Conservation (phyloP, 257 asterid species). For the Coffea eugenioides region DNA sequence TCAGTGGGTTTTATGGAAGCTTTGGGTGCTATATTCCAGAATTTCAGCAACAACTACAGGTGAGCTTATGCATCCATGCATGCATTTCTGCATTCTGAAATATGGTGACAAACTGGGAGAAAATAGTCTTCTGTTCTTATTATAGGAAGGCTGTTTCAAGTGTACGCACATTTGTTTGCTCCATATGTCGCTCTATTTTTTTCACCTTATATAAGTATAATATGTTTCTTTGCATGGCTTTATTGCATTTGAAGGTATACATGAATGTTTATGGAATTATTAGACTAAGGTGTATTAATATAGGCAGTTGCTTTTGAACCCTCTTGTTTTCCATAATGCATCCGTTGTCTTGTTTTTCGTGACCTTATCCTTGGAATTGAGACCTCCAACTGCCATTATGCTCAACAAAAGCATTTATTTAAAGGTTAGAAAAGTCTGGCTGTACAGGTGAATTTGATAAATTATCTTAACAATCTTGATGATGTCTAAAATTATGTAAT, state of each 20-base stretch:
- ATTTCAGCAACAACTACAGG: slow-evolving; percentile 72
- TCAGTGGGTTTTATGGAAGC: slow-evolving; percentile 97
- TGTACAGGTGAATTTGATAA: background rate
- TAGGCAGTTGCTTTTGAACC: background rate
- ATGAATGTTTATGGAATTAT: background rate
- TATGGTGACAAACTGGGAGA: background rate
- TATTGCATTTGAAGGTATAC: background rate
- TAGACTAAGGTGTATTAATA: background rate
- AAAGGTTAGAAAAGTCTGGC: background rate
- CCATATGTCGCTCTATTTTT: background rate
- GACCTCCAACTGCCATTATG: background rate
- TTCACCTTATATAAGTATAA: background rate
- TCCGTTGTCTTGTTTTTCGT: background rate
- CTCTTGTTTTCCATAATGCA: background rate
- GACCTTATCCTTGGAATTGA: background rate
- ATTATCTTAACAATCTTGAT: background rate
- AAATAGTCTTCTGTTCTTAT: background rate
- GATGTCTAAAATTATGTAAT: background rate
- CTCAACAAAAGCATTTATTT: background rate
- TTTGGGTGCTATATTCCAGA: slow-evolving; percentile 70
- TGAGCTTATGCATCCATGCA: slow-evolving; percentile 17
- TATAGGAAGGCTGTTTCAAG: background rate
- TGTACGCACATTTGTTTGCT: background rate
- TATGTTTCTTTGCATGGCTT: background rate
- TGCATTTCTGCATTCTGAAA: background rate